A percentile compares a stretch with the other conserved stretches of the same genome.
phyloP scores from a whole-genome alignment of 2,329 filamentous ascomycete genomes.

The Cladophialophora immunda region DNA sequence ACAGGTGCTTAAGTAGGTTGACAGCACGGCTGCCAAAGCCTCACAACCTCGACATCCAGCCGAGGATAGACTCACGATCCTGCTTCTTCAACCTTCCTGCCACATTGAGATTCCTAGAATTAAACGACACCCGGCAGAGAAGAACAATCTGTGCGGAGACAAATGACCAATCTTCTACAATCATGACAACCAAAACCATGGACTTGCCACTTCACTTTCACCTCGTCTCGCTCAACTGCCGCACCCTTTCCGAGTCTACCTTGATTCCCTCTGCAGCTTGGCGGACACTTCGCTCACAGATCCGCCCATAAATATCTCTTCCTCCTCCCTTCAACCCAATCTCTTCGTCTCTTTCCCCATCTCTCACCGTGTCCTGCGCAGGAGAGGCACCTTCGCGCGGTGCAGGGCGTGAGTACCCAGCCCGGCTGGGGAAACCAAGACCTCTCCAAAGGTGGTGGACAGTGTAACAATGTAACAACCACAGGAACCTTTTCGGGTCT shows the following conservation, averaged over 20 bases:
- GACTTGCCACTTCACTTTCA: conserved; percentile 1
- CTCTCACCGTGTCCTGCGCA: conserved; percentile 9
- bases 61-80: not conserved
- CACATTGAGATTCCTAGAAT: no score
- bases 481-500: not conserved
- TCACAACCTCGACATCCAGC: no score
- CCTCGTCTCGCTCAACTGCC: not conserved
- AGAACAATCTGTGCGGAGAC: no score
- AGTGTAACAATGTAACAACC: not conserved
- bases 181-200: no score
- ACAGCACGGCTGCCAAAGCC: no score
- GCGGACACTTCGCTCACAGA: not conserved
- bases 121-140: not conserved
- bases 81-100: not conserved
- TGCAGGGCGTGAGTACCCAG: conserved; percentile 23
- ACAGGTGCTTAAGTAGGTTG: no score
- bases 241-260: no score
- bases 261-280: not conserved
- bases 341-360: not conserved
- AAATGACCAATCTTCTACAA: not conserved
- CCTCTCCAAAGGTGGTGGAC: not conserved
- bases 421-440: conserved; percentile 22
- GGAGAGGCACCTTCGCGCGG: conserved; percentile 18
- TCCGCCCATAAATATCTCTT: not conserved
- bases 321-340: not conserved